Evolutionary conservation across 2,329 filamentous ascomycete species (phyloP).

Genomic region (Cladorrhinum sp.): DNA sequence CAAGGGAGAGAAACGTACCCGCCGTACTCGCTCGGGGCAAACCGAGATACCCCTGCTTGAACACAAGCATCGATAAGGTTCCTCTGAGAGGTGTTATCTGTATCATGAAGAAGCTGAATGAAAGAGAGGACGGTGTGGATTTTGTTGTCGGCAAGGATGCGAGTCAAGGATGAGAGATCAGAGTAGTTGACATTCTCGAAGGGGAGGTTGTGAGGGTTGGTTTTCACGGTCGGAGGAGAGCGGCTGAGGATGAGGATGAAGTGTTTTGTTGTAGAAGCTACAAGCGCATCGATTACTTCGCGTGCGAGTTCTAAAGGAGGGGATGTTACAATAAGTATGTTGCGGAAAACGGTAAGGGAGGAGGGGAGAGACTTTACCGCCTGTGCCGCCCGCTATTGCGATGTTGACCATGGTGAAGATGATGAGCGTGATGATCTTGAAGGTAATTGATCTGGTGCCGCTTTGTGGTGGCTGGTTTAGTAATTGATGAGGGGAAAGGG

Average conservation of each 20-base stretch:
- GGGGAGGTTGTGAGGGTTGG: not conserved
- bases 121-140: constrained; percentile 29
- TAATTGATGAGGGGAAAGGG: too few relatives aligned
- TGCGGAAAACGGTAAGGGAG: not conserved
- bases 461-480: too few relatives aligned
- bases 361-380: not conserved
- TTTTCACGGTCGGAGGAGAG: not conserved
- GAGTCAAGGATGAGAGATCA: constrained; percentile 18
- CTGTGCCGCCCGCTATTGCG: not conserved
- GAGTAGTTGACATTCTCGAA: constrained; percentile 20
- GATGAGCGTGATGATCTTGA: not conserved
- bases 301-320: not conserved
- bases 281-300: not conserved
- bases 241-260: not conserved
- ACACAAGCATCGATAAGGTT: constrained; percentile 29
- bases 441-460: too few relatives aligned
- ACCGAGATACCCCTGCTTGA: constrained; percentile 24
- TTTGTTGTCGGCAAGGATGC: constrained; percentile 19
- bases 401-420: not conserved
- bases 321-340: not conserved
- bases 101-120: constrained; percentile 23
- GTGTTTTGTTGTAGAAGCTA: not conserved
- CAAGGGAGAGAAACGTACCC: constrained; percentile 14
- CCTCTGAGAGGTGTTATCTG: constrained; percentile 23
- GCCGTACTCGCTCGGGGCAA: constrained; percentile 29